Evolutionary conservation across 139 green algal species (phyloP).

Genomic region (Dunaliella primolecta): DNA sequence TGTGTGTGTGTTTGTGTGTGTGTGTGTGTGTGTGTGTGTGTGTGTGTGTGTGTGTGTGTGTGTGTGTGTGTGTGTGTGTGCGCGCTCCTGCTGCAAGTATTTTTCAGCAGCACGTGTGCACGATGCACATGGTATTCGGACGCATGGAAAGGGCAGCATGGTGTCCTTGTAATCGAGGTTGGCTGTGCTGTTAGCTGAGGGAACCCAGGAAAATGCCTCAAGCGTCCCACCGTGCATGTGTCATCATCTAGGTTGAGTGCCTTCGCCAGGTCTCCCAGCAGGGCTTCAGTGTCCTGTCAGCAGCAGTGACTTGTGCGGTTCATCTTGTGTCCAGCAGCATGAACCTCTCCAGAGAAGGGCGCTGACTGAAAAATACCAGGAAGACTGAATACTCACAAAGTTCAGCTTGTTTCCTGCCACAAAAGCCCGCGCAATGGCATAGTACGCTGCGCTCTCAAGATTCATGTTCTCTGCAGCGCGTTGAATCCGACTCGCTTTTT

Average conservation of each 20-base stretch:
- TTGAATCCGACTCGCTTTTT: too few species aligned
- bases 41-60: too few species aligned
- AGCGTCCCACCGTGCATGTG: not conserved
- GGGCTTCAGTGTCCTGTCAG: not conserved
- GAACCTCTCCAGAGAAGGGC: too few species aligned
- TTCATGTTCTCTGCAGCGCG: not conserved
- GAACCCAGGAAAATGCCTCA: too few species aligned
- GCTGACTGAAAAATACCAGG: not conserved
- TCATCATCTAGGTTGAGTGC: conserved; percentile 4
- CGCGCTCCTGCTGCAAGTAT: too few species aligned
- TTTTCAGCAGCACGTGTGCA: not conserved
- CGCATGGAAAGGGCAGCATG: too few species aligned
- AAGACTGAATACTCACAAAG: not conserved
- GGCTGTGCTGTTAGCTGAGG: too few species aligned
- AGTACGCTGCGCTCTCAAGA: not conserved
- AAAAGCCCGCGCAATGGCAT: not conserved
- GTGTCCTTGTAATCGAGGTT: too few species aligned
- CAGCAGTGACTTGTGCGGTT: not conserved
- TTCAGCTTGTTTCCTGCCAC: not conserved
- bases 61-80: too few species aligned
- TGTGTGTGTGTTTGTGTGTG: too few species aligned
- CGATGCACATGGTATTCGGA: too few species aligned
- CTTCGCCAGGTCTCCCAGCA: conserved; percentile 1
- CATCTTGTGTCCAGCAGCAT: not conserved
- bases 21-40: too few species aligned